Conservation (phyloP, 352 stramenopile species). For the Phytopythium oedochilum region DNA sequence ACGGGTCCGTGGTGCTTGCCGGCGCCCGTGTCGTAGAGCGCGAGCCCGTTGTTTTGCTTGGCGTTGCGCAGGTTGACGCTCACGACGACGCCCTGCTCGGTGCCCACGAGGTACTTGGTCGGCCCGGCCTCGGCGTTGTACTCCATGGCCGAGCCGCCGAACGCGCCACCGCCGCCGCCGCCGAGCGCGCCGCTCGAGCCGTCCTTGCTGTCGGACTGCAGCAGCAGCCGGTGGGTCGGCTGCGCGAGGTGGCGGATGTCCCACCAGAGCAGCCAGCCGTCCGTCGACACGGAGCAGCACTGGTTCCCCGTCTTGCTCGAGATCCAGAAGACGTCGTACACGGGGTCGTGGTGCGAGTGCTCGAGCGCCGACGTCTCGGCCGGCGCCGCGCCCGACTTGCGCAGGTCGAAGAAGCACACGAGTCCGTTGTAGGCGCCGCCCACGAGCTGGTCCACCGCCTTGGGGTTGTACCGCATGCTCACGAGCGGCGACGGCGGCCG, state of each 20-base stretch:
- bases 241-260: constrained; percentile 86
- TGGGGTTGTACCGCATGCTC: constrained; percentile 95
- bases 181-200: constrained; percentile 10
- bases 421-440: constrained; percentile 96
- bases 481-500: constrained; percentile 86
- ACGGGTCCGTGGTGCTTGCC: constrained; percentile 96
- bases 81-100: constrained; percentile 94
- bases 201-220: constrained; percentile 58
- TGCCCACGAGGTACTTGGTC: constrained; percentile 97
- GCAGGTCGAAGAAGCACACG: constrained; percentile 95
- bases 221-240: constrained; percentile 75
- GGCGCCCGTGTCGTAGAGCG: constrained; percentile 91
- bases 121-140: constrained; percentile 96
- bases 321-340: constrained; percentile 97
- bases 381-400: constrained; percentile 87
- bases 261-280: constrained; percentile 92
- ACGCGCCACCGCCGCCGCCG: constrained; percentile 35
- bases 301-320: constrained; percentile 95
- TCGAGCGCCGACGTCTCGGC: constrained; percentile 94
- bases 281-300: constrained; percentile 95
- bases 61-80: constrained; percentile 95
- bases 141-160: constrained; percentile 94
- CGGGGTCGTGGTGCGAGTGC: constrained; percentile 96
- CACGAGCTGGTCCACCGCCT: constrained; percentile 94
- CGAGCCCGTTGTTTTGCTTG: constrained; percentile 97